Conservation (phyloP, 2,329 filamentous ascomycete genomes). For the Talaromyces sp. region DNA sequence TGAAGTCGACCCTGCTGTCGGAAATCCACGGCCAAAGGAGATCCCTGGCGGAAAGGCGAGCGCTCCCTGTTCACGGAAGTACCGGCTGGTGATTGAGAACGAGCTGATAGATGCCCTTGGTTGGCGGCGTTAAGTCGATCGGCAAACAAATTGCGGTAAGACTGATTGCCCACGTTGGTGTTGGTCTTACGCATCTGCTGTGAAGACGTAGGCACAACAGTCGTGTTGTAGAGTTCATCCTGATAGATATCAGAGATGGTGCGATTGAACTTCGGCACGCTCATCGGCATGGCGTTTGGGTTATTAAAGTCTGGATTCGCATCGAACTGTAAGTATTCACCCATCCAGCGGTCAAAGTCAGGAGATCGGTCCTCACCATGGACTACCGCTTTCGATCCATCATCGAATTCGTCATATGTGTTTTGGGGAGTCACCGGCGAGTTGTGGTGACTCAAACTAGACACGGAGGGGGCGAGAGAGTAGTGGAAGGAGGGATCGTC, state of each 20-base stretch:
- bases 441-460: slow-evolving; percentile 57
- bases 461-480: slow-evolving; percentile 56
- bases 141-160: slow-evolving; percentile 62
- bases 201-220: slow-evolving; percentile 35
- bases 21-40: slow-evolving; percentile 55
- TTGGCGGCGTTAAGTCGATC: slow-evolving; percentile 77
- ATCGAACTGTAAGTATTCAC: slow-evolving; percentile 65
- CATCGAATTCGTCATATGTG: slow-evolving; percentile 52
- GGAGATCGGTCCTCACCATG: slow-evolving; percentile 52
- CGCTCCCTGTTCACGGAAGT: slow-evolving; percentile 56
- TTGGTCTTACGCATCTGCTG: slow-evolving; percentile 38
- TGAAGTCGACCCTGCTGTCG: slow-evolving; percentile 28
- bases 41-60: slow-evolving; percentile 76
- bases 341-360: slow-evolving; percentile 48
- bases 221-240: slow-evolving; percentile 73
- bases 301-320: slow-evolving; percentile 52
- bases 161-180: slow-evolving; percentile 39
- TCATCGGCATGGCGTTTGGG: slow-evolving; percentile 36
- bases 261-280: slow-evolving; percentile 72
- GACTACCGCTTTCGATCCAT: slow-evolving; percentile 47
- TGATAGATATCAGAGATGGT: slow-evolving; percentile 82
- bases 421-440: slow-evolving; percentile 61
- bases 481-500: slow-evolving; percentile 51
- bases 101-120: slow-evolving; percentile 64
- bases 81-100: slow-evolving; percentile 54